These are phyloP conservation scores for Neonectria sp. DNA, from an alignment of 2,329 filamentous ascomycete genomes.

Conservation along the genomic window DNA sequence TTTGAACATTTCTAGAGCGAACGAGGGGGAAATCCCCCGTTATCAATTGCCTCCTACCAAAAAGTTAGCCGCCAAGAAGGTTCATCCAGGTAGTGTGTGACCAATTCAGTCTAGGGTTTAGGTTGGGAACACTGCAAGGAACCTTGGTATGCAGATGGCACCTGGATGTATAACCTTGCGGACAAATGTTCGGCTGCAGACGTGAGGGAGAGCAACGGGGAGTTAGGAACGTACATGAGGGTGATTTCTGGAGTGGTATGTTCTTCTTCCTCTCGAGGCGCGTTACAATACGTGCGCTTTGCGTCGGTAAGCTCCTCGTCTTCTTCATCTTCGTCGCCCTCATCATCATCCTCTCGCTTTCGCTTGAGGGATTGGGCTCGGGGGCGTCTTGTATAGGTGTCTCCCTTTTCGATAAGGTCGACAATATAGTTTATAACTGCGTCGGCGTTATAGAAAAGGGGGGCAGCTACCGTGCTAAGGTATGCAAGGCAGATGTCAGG, in stretches of 20 bases:
- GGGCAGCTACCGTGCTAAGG: constrained; percentile 48
- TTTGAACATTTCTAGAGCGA: constrained; percentile 26
- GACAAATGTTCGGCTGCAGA: neutral
- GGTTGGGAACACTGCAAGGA: neutral
- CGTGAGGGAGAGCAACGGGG: neutral
- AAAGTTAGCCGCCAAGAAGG: constrained; percentile 24
- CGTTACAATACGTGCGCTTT: constrained; percentile 33
- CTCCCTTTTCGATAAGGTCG: constrained; percentile 56
- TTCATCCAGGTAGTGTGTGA: neutral
- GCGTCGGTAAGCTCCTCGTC: constrained; percentile 19
- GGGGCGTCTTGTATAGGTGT: constrained; percentile 54
- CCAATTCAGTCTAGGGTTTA: neutral
- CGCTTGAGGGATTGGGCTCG: constrained; percentile 54
- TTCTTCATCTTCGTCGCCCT: constrained; percentile 38
- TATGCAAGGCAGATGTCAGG: constrained; percentile 62
- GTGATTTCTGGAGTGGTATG: neutral
- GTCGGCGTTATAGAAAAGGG: constrained; percentile 49
- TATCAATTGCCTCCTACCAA: constrained; percentile 36
- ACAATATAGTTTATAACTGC: constrained; percentile 57
- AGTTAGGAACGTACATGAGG: constrained; percentile 29
- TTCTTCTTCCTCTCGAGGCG: neutral
- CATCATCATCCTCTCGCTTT: constrained; percentile 53
- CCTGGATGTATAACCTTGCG: neutral
- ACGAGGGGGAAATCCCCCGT: constrained; percentile 43
- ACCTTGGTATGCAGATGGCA: constrained; percentile 1